Evolutionary conservation across 805 yeast species (phyloP).

Genomic region (Wickerhamiella cacticola): DNA sequence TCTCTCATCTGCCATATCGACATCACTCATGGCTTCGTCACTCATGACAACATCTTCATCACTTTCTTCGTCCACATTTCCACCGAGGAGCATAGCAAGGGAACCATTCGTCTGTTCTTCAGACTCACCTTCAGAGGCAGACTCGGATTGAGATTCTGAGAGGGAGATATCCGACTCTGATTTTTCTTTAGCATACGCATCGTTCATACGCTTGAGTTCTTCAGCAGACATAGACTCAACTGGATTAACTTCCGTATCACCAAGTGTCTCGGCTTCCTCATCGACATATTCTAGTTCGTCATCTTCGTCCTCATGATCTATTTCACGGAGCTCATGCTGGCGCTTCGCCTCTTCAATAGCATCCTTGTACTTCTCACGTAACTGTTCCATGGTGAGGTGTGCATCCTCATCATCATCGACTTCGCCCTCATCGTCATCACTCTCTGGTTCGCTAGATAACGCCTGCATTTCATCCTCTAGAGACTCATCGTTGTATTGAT

Average conservation of each 20-base stretch:
- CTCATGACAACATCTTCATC: slow-evolving; percentile 3
- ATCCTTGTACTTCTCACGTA: slow-evolving; percentile 43
- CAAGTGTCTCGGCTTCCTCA: slow-evolving; percentile 25
- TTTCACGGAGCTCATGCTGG: slow-evolving; percentile 6
- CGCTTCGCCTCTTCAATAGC: slow-evolving; percentile 20
- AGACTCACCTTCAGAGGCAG: slow-evolving; percentile 15
- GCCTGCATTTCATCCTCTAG: slow-evolving; percentile 38
- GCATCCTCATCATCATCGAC: slow-evolving; percentile 34
- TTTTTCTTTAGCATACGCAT: slow-evolving; percentile 3
- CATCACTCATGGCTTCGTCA: slow-evolving; percentile 10
- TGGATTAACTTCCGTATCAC: slow-evolving; percentile 21
- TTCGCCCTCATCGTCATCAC: slow-evolving; percentile 16
- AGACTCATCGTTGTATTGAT: slow-evolving; percentile 31
- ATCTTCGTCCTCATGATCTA: slow-evolving; percentile 16
- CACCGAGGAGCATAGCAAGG: slow-evolving; percentile 8
- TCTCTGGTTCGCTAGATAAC: slow-evolving; percentile 20
- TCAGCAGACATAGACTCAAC: not conserved
- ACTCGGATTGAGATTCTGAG: slow-evolving; percentile 3
- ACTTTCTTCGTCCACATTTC: slow-evolving; percentile 7
- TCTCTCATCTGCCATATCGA: slow-evolving; percentile 26
- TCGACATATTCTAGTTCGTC: slow-evolving; percentile 23
- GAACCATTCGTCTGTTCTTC: slow-evolving; percentile 10
- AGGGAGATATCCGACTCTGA: slow-evolving; percentile 2
- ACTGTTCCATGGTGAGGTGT: slow-evolving; percentile 43
- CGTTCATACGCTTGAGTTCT: slow-evolving; percentile 2